These are phyloP conservation scores for Begonia loranthoides DNA, from an alignment of 306 rosid genomes.

Conservation along the genomic window DNA sequence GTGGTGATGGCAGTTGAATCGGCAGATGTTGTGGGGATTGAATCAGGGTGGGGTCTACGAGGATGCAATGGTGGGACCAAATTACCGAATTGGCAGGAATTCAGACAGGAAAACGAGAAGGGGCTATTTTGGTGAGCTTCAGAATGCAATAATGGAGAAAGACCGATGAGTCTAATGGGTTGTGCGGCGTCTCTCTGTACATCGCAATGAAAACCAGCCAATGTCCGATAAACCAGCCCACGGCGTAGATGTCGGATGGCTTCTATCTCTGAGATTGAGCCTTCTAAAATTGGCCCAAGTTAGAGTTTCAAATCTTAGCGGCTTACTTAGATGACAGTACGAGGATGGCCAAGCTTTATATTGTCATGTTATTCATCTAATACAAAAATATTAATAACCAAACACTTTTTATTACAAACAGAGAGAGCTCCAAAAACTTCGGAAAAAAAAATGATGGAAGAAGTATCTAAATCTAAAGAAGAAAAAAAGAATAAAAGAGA, in stretches of 20 bases:
- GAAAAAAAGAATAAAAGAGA: neutral
- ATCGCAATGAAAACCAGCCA: constrained; percentile 30
- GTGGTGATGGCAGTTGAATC: constrained; percentile 3
- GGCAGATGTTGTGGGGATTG: constrained; percentile 15
- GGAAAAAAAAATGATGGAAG: neutral
- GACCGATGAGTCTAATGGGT: constrained; percentile 14
- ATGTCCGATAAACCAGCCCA: constrained; percentile 37
- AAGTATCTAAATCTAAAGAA: neutral
- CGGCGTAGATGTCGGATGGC: constrained; percentile 21
- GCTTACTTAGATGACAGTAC: too few species aligned
- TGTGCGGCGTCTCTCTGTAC: neutral
- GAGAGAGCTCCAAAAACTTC: neutral
- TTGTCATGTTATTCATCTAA: too few species aligned
- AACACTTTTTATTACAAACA: constrained; percentile 12
- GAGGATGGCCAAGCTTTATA: too few species aligned
- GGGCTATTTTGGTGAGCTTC: neutral
- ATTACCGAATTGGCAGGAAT: neutral
- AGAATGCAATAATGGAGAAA: constrained; percentile 20
- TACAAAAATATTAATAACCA: too few species aligned
- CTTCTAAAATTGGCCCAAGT: too few species aligned
- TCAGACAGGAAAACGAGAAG: constrained; percentile 7
- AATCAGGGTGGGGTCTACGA: constrained; percentile 22
- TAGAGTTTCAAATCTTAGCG: too few species aligned
- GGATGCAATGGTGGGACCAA: constrained; percentile 24
- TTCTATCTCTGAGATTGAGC: too few species aligned